Evolutionary conservation across 345 rosid genomes (phyloP).

Genomic region (Moringa oleifera): DNA sequence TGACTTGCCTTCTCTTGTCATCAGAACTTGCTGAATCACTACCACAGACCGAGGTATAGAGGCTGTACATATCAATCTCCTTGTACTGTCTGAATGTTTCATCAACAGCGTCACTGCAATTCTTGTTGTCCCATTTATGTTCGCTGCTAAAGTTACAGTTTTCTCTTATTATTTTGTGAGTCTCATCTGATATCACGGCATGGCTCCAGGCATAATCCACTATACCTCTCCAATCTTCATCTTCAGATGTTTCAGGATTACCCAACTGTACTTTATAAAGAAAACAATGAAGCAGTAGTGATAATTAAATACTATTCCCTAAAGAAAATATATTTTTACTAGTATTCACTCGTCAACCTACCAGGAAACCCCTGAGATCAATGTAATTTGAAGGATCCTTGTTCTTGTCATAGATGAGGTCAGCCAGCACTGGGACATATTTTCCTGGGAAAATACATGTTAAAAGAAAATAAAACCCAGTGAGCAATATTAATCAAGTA

Average conservation of each 20-base stretch:
- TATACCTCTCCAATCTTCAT: constrained; percentile 80
- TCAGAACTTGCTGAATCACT: constrained; percentile 30
- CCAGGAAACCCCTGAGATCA: constrained; percentile 78
- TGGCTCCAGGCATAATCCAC: constrained; percentile 98
- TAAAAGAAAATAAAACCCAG: background rate
- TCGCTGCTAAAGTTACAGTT: constrained; percentile 60
- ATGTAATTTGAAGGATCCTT: constrained; percentile 45
- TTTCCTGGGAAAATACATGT: constrained; percentile 43
- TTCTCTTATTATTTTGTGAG: constrained; percentile 39
- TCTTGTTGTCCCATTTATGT: constrained; percentile 50
- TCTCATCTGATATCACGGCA: constrained; percentile 83
- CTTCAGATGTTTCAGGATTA: constrained; percentile 74
- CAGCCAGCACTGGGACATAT: constrained; percentile 86
- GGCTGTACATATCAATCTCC: constrained; percentile 72
- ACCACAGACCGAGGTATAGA: constrained; percentile 66
- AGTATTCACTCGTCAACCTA: too few species aligned
- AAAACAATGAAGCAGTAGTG: background rate
- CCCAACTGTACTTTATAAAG: constrained; percentile 50
- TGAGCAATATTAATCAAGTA: background rate
- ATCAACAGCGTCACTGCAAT: constrained; percentile 48
- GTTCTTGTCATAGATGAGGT: constrained; percentile 58
- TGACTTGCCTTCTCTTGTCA: constrained; percentile 21
- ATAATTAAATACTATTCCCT: background rate
- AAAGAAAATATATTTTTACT: too few species aligned
- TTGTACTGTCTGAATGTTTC: constrained; percentile 63